These are phyloP conservation scores for Diaporthe amygdali DNA, from an alignment of 2,329 filamentous ascomycete species.

Conservation along the genomic window DNA sequence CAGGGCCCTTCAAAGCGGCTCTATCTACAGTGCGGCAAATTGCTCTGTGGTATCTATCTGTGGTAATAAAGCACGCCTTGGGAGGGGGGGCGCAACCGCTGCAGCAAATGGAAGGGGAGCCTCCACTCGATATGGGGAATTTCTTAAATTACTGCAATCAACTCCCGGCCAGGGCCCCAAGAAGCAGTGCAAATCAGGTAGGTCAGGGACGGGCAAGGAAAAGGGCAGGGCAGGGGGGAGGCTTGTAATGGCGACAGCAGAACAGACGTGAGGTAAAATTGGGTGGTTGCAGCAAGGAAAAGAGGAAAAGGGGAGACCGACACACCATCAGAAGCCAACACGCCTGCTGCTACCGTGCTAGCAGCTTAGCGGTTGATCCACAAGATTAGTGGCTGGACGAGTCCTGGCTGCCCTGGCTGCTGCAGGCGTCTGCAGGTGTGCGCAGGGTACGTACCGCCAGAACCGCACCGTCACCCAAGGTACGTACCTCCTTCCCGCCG, in stretches of 20 bases:
- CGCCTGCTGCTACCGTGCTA: constrained; percentile 13
- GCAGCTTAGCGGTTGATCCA: constrained; percentile 4
- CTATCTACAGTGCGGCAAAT: too few species aligned
- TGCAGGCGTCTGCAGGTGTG: too few species aligned
- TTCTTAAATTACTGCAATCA: constrained; percentile 11
- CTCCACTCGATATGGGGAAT: constrained; percentile 14
- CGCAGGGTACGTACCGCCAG: background rate
- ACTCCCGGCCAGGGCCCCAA: constrained; percentile 2
- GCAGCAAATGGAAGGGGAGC: constrained; percentile 10
- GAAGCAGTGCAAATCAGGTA: constrained; percentile 2
- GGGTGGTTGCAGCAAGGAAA: constrained; percentile 5
- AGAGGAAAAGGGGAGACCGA: background rate
- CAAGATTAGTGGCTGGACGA: constrained; percentile 12
- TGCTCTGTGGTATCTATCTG: too few species aligned
- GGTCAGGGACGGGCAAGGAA: background rate
- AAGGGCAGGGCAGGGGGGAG: constrained; percentile 1
- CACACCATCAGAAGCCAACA: constrained; percentile 9
- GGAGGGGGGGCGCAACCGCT: background rate
- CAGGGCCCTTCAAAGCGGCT: too few species aligned
- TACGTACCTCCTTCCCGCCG: background rate
- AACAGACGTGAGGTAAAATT: background rate
- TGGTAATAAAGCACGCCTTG: too few species aligned
- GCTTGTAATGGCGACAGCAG: background rate
- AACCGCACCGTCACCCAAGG: too few species aligned
- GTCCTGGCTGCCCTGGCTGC: background rate